Conservation (phyloP, 352 stramenopile genomes). For the Phytopythium delawarense region DNA sequence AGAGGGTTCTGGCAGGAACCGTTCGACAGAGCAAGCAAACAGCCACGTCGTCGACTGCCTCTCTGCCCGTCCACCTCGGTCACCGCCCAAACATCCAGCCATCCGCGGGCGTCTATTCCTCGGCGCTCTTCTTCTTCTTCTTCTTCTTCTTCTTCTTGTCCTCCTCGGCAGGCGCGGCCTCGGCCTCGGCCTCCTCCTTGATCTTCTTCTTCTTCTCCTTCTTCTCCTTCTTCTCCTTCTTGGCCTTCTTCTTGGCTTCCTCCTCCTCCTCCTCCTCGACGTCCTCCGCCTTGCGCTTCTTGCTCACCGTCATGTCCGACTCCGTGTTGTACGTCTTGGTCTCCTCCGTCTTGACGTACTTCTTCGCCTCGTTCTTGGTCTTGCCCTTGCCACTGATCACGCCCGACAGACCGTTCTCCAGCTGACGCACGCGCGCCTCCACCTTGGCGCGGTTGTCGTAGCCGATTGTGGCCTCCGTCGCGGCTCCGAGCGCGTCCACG, state of each 20-base stretch:
- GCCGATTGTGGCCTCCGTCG: conserved; percentile 93
- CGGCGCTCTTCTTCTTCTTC: conserved; percentile 35
- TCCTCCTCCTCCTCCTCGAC: conserved; percentile 63
- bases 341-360: conserved; percentile 84
- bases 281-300: conserved; percentile 81
- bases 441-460: conserved; percentile 98
- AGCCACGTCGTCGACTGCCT: not conserved
- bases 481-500: conserved; percentile 98
- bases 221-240: conserved; percentile 73
- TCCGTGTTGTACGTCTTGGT: conserved; percentile 92
- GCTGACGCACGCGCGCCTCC: conserved; percentile 95
- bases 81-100: not conserved
- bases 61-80: not conserved
- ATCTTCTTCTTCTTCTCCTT: conserved; percentile 52
- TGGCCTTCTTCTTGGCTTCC: conserved; percentile 64
- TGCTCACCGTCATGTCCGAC: conserved; percentile 94
- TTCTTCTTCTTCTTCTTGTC: conserved; percentile 26
- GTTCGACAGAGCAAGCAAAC: not conserved
- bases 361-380: conserved; percentile 88
- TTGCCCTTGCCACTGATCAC: conserved; percentile 86
- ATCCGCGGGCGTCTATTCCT: conserved; percentile 34
- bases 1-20: not conserved
- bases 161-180: conserved; percentile 21
- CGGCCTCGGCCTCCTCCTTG: conserved; percentile 36
- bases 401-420: conserved; percentile 93